Percentiles rank a stretch among this genome's conserved stretches.
These are phyloP conservation scores for Pseudotsuga menziesii DNA, from an alignment of 75 land plant species.

Conservation along the genomic window DNA sequence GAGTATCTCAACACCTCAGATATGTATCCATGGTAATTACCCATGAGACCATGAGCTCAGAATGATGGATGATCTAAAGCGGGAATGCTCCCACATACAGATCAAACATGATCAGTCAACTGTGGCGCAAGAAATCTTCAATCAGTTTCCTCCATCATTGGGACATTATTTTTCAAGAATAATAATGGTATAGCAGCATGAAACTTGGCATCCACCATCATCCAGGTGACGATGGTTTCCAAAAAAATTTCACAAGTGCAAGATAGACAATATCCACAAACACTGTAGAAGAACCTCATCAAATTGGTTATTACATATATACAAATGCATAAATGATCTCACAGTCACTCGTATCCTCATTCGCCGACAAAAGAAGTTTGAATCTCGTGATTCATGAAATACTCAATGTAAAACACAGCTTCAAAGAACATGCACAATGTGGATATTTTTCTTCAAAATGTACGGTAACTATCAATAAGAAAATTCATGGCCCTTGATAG, in stretches of 20 bases:
- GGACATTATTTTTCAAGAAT: not conserved
- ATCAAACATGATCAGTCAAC: no score
- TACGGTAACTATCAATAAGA: constrained; percentile 35
- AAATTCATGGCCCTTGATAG: constrained; percentile 67
- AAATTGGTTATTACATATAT: constrained; percentile 4
- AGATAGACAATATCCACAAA: constrained; percentile 1
- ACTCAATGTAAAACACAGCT: not conserved
- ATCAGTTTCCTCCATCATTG: no score
- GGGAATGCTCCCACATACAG: no score
- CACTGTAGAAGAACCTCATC: not conserved
- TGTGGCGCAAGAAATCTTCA: no score
- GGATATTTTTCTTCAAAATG: constrained; percentile 5
- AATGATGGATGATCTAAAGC: no score
- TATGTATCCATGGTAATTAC: no score
- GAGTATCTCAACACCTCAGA: no score
- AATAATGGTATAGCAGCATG: not conserved
- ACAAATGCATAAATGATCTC: constrained; percentile 2
- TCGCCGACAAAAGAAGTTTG: not conserved
- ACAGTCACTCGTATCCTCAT: constrained; percentile 1
- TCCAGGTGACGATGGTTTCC: not conserved
- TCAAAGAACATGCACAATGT: not conserved
- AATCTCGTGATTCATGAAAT: constrained; percentile 1
- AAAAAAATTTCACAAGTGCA: not conserved
- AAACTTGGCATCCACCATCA: not conserved
- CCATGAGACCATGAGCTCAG: no score